Percentiles rank a stretch among this genome's conserved stretches.
Conservation (phyloP, 1,284 basidiomycete species). For the Apiotrichum veenhuisii region DNA sequence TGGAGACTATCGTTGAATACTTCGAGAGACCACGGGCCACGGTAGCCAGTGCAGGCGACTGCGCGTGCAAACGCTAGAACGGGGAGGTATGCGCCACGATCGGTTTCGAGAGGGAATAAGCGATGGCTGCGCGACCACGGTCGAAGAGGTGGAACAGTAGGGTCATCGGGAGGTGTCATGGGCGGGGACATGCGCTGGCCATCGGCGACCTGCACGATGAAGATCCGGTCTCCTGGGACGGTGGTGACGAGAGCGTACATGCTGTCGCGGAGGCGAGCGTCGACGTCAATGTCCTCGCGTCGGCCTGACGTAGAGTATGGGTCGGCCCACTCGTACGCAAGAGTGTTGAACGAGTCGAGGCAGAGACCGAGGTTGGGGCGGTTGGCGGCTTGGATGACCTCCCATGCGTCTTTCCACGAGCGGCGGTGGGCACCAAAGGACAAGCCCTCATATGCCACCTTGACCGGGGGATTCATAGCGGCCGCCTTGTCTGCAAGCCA, state of each 20-base stretch:
- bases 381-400: slow-evolving; percentile 3
- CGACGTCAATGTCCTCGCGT: neutral
- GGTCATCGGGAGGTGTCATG: neutral
- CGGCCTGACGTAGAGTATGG: neutral
- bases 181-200: slow-evolving; percentile 2
- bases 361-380: slow-evolving; percentile 8
- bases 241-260: neutral
- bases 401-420: slow-evolving; percentile 5
- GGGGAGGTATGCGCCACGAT: slow-evolving; percentile 5
- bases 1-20: slow-evolving; percentile 8
- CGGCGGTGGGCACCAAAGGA: slow-evolving; percentile 7
- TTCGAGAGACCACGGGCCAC: slow-evolving; percentile 4
- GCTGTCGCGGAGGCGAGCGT: neutral
- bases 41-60: neutral
- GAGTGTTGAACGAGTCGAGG: slow-evolving; percentile 12
- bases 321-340: slow-evolving; percentile 8
- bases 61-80: slow-evolving; percentile 5
- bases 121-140: slow-evolving; percentile 3
- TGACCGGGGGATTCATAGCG: neutral
- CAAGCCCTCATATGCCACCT: slow-evolving; percentile 4
- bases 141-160: neutral
- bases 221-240: slow-evolving; percentile 2
- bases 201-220: slow-evolving; percentile 6
- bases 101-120: slow-evolving; percentile 3
- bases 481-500: slow-evolving; percentile 6